A percentile compares a stretch with the other conserved stretches of the same genome.
These are phyloP conservation scores for Pythium folliculosum DNA, from an alignment of 352 stramenopile species.

Conservation along the genomic window DNA sequence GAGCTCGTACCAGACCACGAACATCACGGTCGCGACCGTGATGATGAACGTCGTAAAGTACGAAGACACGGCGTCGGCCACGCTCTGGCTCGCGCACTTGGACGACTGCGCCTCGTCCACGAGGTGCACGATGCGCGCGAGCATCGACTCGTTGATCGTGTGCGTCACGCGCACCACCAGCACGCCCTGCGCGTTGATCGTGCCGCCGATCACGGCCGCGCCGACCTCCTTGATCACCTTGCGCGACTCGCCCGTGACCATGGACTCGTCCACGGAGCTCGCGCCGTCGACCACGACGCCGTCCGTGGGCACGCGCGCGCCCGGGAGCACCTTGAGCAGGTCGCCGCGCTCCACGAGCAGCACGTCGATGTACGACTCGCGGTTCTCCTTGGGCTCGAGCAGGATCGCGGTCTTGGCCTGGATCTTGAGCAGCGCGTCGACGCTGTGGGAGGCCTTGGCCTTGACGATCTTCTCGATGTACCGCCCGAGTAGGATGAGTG, in stretches of 20 bases:
- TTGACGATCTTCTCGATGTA: conserved; percentile 81
- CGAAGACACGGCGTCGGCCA: conserved; percentile 63
- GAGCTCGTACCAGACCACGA: conserved; percentile 74
- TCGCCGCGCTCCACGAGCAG: conserved; percentile 75
- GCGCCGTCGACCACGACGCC: conserved; percentile 64
- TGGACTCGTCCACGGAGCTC: conserved; percentile 76
- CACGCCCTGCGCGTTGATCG: conserved; percentile 71
- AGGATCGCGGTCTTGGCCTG: conserved; percentile 89
- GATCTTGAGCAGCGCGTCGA: conserved; percentile 67
- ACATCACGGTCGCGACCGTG: conserved; percentile 54
- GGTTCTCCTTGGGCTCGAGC: conserved; percentile 50
- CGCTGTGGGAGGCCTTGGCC: conserved; percentile 62
- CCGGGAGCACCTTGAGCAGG: conserved; percentile 66
- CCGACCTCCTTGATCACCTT: conserved; percentile 68
- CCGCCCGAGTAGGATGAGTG: conserved; percentile 70
- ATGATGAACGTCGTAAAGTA: conserved; percentile 84
- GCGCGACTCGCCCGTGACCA: conserved; percentile 71
- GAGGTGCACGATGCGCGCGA: conserved; percentile 70
- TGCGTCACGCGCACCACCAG: conserved; percentile 69
- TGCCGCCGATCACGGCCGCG: conserved; percentile 65
- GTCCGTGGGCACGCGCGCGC: conserved; percentile 70
- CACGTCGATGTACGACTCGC: conserved; percentile 76
- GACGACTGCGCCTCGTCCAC: conserved; percentile 75
- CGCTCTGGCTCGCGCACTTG: conserved; percentile 59
- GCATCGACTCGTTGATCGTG: conserved; percentile 75